Conservation (phyloP, 2,329 filamentous ascomycete species). For the Botrytis deweyae region DNA sequence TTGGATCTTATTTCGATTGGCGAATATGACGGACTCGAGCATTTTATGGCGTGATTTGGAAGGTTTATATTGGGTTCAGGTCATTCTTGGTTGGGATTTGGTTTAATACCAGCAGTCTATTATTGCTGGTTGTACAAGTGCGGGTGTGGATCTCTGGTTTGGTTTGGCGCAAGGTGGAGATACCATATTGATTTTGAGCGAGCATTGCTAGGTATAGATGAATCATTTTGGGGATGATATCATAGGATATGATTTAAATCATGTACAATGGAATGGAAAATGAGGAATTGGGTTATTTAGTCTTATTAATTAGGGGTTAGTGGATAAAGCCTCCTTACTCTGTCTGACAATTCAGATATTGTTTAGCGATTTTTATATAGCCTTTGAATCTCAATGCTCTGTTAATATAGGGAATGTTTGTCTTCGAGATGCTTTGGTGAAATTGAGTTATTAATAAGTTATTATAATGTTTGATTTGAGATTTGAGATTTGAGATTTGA, state of each 20-base stretch:
- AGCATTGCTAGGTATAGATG: neutral
- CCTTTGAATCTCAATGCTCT: neutral
- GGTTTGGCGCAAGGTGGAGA: slow-evolving; percentile 5
- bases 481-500: neutral
- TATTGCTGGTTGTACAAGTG: neutral
- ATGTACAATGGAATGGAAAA: neutral
- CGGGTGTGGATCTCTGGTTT: neutral
- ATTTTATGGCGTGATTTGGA: neutral
- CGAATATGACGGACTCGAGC: no score
- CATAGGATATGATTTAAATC: neutral
- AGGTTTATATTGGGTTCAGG: neutral
- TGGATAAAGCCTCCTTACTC: neutral
- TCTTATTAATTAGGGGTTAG: neutral
- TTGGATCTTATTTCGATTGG: neutral
- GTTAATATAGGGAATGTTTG: neutral
- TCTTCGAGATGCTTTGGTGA: neutral
- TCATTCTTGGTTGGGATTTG: neutral
- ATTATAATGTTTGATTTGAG: neutral
- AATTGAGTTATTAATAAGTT: neutral
- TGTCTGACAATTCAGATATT: neutral
- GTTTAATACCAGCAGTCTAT: neutral
- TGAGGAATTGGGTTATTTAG: neutral
- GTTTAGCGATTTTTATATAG: neutral
- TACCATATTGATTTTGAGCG: neutral
- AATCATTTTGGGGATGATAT: neutral